Conservation (phyloP, 108 stramenopile genomes). For the Schizochytrium sp. region DNA sequence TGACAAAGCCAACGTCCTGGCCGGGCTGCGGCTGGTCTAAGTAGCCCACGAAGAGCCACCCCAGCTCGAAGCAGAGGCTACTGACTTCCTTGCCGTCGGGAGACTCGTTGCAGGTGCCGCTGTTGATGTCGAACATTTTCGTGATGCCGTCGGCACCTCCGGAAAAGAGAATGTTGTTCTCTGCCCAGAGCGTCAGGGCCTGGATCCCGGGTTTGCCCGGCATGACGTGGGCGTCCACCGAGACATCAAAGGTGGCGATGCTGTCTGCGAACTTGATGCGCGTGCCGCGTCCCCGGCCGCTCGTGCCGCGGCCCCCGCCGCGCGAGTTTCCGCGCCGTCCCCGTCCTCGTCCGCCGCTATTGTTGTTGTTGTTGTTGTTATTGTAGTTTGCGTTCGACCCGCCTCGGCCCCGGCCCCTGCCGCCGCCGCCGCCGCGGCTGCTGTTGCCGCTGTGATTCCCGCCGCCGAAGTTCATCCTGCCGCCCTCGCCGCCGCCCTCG, state of each 20-base stretch:
- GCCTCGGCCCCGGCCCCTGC: background rate
- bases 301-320: background rate
- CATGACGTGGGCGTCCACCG: background rate
- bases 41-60: constrained; percentile 9
- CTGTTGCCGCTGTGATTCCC: background rate
- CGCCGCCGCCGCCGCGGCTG: background rate
- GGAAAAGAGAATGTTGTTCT: background rate
- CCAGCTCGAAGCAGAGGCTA: background rate
- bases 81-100: constrained; percentile 14
- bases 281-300: background rate
- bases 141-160: background rate
- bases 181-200: background rate
- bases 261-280: constrained; percentile 1
- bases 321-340: background rate
- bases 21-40: background rate
- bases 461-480: constrained; percentile 13
- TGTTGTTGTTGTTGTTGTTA: background rate
- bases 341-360: background rate
- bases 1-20: background rate
- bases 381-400: background rate
- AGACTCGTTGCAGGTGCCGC: background rate
- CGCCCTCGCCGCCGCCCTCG: background rate
- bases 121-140: background rate
- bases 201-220: background rate
- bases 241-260: background rate